Percentiles rank a stretch among this genome's conserved stretches.
Evolutionary conservation across 306 rosid genomes (phyloP).

Genomic region (Acacia melanoxylon): DNA sequence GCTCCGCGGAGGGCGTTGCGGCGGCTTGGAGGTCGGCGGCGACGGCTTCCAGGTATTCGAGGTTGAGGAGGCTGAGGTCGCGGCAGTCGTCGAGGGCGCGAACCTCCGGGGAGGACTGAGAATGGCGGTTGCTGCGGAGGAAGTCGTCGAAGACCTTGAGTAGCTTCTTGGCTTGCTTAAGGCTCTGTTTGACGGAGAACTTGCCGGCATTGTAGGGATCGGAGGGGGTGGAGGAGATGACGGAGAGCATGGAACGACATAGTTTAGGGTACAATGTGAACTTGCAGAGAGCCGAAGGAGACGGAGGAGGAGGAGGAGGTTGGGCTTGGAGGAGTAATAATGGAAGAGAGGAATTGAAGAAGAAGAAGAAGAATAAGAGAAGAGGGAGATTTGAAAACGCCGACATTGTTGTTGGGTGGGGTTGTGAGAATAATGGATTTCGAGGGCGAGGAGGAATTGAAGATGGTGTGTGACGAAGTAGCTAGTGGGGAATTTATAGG

Average conservation of each 20-base stretch:
- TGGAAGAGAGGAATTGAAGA: not conserved
- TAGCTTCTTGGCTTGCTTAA: conserved; percentile 55
- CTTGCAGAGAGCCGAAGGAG: conserved; percentile 56
- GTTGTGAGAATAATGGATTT: not conserved
- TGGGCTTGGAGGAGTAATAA: conserved; percentile 28
- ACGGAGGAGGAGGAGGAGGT: conserved; percentile 15
- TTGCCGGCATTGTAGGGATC: conserved; percentile 65
- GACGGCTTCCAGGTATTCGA: conserved; percentile 51
- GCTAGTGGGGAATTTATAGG: not conserved
- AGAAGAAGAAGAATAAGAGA: not conserved
- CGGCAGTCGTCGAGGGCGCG: conserved; percentile 65
- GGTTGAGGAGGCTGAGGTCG: conserved; percentile 55
- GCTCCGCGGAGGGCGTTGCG: not conserved
- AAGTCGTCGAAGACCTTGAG: conserved; percentile 36
- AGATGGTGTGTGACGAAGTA: not conserved
- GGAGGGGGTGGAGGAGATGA: conserved; percentile 51
- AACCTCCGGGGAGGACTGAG: conserved; percentile 26
- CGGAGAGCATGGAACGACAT: conserved; percentile 70
- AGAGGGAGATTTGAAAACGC: not conserved
- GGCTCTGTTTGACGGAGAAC: conserved; percentile 66
- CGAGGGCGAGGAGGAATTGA: not conserved
- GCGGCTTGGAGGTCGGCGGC: conserved; percentile 31
- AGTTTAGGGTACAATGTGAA: conserved; percentile 71
- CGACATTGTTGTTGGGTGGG: conserved; percentile 32
- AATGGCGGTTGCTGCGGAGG: conserved; percentile 20